phyloP scores from a whole-genome alignment of 257 asterid genomes.

The Agastache rugosa region DNA sequence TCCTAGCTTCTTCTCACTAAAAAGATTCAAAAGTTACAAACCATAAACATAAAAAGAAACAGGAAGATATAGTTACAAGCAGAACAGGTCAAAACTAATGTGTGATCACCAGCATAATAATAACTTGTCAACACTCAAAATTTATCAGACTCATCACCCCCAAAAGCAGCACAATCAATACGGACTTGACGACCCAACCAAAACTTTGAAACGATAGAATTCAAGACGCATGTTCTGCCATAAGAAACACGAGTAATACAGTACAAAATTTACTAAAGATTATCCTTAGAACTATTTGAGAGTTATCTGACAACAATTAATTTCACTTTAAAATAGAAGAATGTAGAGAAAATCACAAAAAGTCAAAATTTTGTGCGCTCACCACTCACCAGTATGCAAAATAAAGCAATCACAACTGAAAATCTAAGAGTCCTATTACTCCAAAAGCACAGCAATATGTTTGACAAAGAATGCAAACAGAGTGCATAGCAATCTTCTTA shows the following conservation, averaged over 20 bases:
- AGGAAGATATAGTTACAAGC: too few relatives aligned
- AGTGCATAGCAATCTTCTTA: too few relatives aligned
- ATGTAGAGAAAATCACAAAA: neutral
- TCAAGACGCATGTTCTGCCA: neutral
- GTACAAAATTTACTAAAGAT: too few relatives aligned
- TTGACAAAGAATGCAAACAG: too few relatives aligned
- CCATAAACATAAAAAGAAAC: neutral
- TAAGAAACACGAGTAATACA: neutral
- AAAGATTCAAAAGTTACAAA: neutral
- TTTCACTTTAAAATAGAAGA: neutral
- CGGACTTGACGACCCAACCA: too few relatives aligned
- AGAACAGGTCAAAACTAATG: neutral
- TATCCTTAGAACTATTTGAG: neutral
- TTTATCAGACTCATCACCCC: neutral
- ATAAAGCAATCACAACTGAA: neutral
- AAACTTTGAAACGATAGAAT: too few relatives aligned
- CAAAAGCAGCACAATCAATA: neutral
- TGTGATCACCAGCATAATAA: neutral
- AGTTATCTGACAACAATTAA: too few relatives aligned
- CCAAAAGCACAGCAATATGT: too few relatives aligned
- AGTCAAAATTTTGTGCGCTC: neutral
- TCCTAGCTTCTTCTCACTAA: constrained; percentile 93
- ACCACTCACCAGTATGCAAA: neutral
- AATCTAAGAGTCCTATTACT: neutral
- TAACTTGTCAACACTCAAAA: neutral